phyloP scores from a whole-genome alignment of 2,329 filamentous ascomycete genomes.

The Pseudogymnoascus sp. region DNA sequence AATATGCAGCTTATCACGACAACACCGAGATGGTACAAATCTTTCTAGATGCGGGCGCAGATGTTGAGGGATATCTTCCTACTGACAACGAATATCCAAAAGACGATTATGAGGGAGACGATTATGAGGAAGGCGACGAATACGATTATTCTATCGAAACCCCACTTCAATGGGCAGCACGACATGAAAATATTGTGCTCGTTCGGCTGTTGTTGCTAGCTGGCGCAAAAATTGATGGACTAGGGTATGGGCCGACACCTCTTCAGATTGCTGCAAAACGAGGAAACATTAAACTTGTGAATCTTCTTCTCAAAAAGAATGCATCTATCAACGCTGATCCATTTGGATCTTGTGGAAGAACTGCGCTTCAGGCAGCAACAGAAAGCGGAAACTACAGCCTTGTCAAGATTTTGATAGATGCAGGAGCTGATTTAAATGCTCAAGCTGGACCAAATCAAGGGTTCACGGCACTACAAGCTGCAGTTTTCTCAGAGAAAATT shows the following conservation, averaged over 20 bases:
- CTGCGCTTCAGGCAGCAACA: conserved; percentile 11
- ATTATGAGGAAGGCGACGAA: not conserved
- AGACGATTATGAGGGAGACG: not conserved
- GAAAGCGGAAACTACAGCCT: not conserved
- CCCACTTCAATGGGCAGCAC: conserved; percentile 16
- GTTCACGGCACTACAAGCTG: not conserved
- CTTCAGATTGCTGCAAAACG: not conserved
- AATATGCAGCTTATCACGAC: conserved; percentile 13
- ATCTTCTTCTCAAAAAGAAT: conserved; percentile 2
- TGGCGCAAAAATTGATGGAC: conserved; percentile 19
- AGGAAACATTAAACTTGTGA: conserved; percentile 3
- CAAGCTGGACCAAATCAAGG: not conserved
- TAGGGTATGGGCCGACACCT: not conserved
- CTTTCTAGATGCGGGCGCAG: conserved; percentile 13
- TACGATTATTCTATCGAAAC: not conserved
- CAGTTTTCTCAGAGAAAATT: not conserved
- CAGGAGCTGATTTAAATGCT: conserved; percentile 7
- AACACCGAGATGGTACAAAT: conserved; percentile 16
- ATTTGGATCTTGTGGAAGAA: not conserved
- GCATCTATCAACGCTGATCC: conserved; percentile 11
- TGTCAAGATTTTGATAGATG: not conserved
- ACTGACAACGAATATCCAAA: not conserved
- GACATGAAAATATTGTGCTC: conserved; percentile 4
- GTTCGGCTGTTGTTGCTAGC: conserved; percentile 16
- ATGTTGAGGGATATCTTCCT: conserved; percentile 14